Conservation (phyloP, 345 rosid genomes). For the Eucalyptus regnans region DNA sequence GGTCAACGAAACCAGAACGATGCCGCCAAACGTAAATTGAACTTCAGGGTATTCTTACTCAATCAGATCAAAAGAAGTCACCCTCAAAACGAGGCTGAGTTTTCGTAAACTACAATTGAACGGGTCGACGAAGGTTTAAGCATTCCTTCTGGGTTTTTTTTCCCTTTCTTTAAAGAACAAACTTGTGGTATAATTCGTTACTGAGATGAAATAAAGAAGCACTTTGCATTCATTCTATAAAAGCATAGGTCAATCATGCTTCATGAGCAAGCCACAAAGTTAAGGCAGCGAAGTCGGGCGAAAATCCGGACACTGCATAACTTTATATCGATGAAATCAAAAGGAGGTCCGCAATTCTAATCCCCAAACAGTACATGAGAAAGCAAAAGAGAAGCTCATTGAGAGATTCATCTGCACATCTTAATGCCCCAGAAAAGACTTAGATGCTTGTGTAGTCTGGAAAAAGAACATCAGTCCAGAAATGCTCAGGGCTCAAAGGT, state of each 20-base stretch:
- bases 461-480: neutral
- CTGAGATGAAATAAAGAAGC: neutral
- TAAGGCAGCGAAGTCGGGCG: neutral
- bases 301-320: neutral
- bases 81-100: neutral
- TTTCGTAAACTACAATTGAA: neutral
- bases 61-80: neutral
- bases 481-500: slow-evolving; percentile 31
- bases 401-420: neutral
- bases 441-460: neutral
- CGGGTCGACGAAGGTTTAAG: neutral
- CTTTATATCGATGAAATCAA: neutral
- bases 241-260: neutral
- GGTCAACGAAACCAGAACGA: neutral
- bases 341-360: neutral
- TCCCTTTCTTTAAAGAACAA: accelerated
- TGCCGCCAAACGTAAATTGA: neutral
- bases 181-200: neutral
- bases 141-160: neutral
- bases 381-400: neutral
- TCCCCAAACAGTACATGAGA: neutral
- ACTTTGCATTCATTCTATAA: neutral
- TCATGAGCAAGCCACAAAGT: neutral
- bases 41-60: neutral
- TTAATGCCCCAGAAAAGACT: neutral